Conservation (phyloP, 768 basidiomycete species). For the Serendipita indica region DNA sequence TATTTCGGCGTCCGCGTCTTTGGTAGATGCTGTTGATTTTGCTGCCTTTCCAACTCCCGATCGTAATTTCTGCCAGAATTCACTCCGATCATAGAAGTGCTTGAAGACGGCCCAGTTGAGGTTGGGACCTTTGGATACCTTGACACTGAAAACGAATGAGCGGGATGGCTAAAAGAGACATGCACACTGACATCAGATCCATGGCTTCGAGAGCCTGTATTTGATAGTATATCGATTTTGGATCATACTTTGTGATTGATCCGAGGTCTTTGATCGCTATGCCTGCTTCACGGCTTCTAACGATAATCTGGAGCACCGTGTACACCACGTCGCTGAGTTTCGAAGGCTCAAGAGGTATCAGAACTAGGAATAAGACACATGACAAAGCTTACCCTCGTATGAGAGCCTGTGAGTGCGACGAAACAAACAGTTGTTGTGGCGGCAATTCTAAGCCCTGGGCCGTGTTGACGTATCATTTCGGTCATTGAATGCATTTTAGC, state of each 20-base stretch:
- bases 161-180: constrained; percentile 15
- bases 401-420: constrained; percentile 69
- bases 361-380: not conserved
- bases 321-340: constrained; percentile 80
- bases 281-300: constrained; percentile 64
- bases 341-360: constrained; percentile 35
- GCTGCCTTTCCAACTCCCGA: constrained; percentile 20
- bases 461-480: constrained; percentile 41
- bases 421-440: constrained; percentile 62
- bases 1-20: constrained; percentile 21
- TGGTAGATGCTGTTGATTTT: constrained; percentile 27
- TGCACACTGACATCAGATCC: constrained; percentile 45
- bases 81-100: constrained; percentile 64
- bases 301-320: constrained; percentile 66
- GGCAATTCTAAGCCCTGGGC: constrained; percentile 53
- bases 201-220: constrained; percentile 61
- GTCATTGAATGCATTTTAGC: constrained; percentile 40
- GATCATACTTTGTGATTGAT: constrained; percentile 65
- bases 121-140: constrained; percentile 63
- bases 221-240: constrained; percentile 81
- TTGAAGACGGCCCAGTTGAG: constrained; percentile 71
- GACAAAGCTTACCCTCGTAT: constrained; percentile 47
- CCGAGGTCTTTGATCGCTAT: constrained; percentile 67
- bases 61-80: constrained; percentile 57
- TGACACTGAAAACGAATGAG: constrained; percentile 15